phyloP scores from a whole-genome alignment of 306 rosid species.

The Rosa chinensis region DNA sequence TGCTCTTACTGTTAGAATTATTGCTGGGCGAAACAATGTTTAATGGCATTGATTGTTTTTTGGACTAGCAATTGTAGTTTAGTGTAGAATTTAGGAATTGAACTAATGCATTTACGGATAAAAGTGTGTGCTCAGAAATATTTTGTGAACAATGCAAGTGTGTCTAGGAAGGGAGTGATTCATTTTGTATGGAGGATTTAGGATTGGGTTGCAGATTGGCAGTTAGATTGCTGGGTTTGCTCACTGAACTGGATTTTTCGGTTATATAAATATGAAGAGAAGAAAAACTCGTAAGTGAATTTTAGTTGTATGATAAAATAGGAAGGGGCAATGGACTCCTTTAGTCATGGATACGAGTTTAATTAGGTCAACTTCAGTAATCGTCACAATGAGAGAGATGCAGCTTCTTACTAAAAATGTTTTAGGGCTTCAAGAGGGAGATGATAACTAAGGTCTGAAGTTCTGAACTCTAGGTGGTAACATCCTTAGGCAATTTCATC shows the following conservation, averaged over 20 bases:
- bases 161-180: neutral
- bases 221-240: neutral
- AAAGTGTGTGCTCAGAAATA: neutral
- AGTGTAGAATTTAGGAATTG: neutral
- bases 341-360: neutral
- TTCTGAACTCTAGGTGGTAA: neutral
- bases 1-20: neutral
- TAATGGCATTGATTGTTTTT: neutral
- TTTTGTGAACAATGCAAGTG: neutral
- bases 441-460: neutral
- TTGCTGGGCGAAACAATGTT: neutral
- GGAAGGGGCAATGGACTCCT: neutral
- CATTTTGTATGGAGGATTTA: neutral
- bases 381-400: neutral
- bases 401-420: neutral
- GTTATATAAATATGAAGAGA: neutral
- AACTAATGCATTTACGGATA: neutral
- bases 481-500: neutral
- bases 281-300: neutral
- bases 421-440: neutral
- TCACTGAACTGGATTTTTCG: neutral
- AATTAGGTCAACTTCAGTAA: neutral
- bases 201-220: slow-evolving; percentile 1
- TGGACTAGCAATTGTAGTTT: neutral
- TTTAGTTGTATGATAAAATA: neutral